Percentiles rank a stretch among this genome's conserved stretches.
Evolutionary conservation across 306 rosid species (phyloP).

Genomic region (Trifolium fragiferum): DNA sequence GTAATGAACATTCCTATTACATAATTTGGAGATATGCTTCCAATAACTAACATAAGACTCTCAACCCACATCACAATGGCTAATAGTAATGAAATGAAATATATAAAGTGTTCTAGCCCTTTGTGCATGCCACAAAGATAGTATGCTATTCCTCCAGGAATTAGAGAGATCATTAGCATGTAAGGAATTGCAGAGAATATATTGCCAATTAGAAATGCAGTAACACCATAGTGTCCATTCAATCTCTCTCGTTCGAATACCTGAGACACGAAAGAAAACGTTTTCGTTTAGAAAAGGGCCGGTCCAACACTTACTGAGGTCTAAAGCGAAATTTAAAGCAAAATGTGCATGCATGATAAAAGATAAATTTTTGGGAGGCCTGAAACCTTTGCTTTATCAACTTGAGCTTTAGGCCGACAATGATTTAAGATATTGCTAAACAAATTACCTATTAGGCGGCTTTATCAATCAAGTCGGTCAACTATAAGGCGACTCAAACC

Average conservation of each 20-base stretch:
- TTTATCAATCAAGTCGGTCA: too few species aligned
- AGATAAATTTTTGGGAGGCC: too few species aligned
- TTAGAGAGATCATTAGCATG: conserved; percentile 54
- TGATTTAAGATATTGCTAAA: too few species aligned
- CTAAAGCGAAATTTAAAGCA: too few species aligned
- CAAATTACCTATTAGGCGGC: too few species aligned
- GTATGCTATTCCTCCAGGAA: conserved; percentile 64
- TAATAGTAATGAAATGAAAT: conserved; percentile 48
- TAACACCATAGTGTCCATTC: conserved; percentile 70
- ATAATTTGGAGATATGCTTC: conserved; percentile 63
- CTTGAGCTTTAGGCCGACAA: too few species aligned
- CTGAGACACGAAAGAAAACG: conserved; percentile 24
- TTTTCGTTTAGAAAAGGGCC: background rate
- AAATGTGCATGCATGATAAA: too few species aligned
- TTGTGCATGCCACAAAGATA: conserved; percentile 61
- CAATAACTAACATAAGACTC: conserved; percentile 74
- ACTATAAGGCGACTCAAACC: too few species aligned
- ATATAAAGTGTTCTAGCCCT: conserved; percentile 46
- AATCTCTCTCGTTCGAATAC: conserved; percentile 65
- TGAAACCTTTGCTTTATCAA: too few species aligned
- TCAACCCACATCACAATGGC: conserved; percentile 59
- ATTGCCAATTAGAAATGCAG: conserved; percentile 61
- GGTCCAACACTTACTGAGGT: too few species aligned
- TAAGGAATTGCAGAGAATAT: conserved; percentile 60
- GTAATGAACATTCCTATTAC: conserved; percentile 67